Conservation (phyloP, 2,329 filamentous ascomycete genomes). For the Fusarium sp. region DNA sequence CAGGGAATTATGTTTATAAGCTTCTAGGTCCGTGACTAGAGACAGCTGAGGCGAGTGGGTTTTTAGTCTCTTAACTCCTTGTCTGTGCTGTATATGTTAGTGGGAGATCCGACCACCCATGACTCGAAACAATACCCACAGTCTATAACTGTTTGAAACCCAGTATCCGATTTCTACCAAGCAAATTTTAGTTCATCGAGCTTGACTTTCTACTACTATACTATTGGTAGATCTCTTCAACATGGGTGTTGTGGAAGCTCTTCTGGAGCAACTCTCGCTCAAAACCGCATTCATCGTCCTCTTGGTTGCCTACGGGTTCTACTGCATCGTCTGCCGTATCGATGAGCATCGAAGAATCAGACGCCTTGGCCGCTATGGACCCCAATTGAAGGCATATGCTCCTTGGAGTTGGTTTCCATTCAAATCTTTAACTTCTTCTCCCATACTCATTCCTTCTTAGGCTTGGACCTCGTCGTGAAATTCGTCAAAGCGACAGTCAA, state of each 20-base stretch:
- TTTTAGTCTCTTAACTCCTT: not conserved
- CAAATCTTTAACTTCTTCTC: not conserved
- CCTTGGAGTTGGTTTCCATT: conserved; percentile 58
- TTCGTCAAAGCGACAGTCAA: conserved; percentile 63
- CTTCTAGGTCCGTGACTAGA: not conserved
- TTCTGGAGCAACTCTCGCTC: conserved; percentile 58
- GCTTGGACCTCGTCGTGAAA: conserved; percentile 72
- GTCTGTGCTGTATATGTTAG: not conserved
- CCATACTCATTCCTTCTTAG: conserved; percentile 46
- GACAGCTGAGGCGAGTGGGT: not conserved
- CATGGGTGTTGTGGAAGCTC: conserved; percentile 64
- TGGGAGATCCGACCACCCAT: not conserved
- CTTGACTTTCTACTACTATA: not conserved
- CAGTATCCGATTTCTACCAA: not conserved
- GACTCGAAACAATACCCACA: not conserved
- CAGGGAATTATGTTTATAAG: conserved; percentile 2
- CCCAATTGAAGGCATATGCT: conserved; percentile 49
- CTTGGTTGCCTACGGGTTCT: conserved; percentile 52
- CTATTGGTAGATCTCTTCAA: not conserved
- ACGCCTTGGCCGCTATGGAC: conserved; percentile 58
- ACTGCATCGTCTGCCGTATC: conserved; percentile 52
- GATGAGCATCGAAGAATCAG: conserved; percentile 58
- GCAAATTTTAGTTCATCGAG: not conserved
- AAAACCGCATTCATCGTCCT: conserved; percentile 53
- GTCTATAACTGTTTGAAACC: not conserved